Base-by-base conservation (phyloP, 352 stramenopile species). In the Pythium monospermum region DNA sequence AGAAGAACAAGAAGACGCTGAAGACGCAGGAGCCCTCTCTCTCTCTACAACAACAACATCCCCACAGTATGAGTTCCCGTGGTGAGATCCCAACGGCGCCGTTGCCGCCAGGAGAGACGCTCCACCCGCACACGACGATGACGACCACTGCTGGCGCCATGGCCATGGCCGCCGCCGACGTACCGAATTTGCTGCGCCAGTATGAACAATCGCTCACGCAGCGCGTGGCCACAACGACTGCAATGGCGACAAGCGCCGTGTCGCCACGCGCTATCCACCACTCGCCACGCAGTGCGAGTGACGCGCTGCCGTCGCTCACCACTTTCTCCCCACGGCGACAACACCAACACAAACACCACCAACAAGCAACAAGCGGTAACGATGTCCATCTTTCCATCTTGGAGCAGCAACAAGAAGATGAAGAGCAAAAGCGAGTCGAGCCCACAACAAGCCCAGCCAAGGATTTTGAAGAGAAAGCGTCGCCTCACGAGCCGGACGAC, bases 191-290 rank as follows among this genome's bases (percentile, higher is more conserved):
- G 19, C 46, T 83, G 44, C 69, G 69, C 11, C 61, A 78, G 59
- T 83, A 83, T 23, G 72, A 83, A 47, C 61, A 77, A 48, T 62
- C 60, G 27, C 55, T 82, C 19, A 79, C 71, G 44, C 58, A 60
- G 25, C n/a, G 46, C 1, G 35, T 62, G 11, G 49, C 54, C 1
- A 36, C 47, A 2, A 33, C 47, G 25, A 30, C 47, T 15, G 23
- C 47, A 0, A 37, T 37, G 10, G 35, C 51, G 0, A 39, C 48
- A 16, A 22, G 28, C 18, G 49, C 27, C 33, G 39, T 18, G 5
- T 89, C 77, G 0, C 77, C 77, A 10, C 57, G 76, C 31, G 77
- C 76, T 3, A 73, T 91, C 15, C 61, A 82, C 18, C 75, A 91
- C 61, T 87, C 76, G 26, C 67, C 77, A 3, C 57, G 64, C 23